Evolutionary conservation across 2,329 filamentous ascomycete genomes (phyloP), one percentile per base, ranked within the genome.

Genomic region (Periconia digitata): DNA sequence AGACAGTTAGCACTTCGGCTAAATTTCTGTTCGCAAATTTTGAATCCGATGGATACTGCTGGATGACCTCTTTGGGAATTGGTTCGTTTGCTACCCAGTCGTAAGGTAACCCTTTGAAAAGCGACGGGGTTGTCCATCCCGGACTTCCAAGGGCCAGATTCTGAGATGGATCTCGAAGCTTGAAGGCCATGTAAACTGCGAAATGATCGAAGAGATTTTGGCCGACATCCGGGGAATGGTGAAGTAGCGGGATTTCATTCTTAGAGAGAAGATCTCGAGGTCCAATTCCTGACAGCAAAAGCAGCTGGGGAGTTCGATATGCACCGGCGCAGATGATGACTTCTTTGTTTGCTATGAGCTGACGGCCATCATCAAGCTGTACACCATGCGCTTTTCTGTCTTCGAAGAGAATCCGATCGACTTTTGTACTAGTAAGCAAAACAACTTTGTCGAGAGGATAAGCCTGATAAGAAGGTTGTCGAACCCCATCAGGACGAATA

Each of bases 291-390:
- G 50, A 55, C 1, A 53, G 43, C 44, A 57, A 51, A 7, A 62
- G 5, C 85, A 73, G 7, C 85, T 66, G 61, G 82, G 80, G 0
- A 82, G 83, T 1, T 80, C 82, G 53, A 80, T 74, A 23, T 83
- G 43, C 70, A 20, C 73, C 77, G 1, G 83, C 84, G 1, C 80
- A 80, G 1, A 86, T 59, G 23, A 86, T 76, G 16, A 85, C 75
- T 57, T 86, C 83, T 35, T 35, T 49, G 12, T 23, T 35, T n/a
- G 37, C 41, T 2, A 8, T 21, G 8, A 38, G n/a, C 7, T n/a
- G 15, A 4, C 35, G 35, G n/a, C 45, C 41, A 23, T 48, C 41
- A 5, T 2, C 32, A 3, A 51, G 32, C 21, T 20, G 8, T 3
- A 51, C 36, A 13, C 49, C 49, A 4, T 12, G 37, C 3, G 49